A percentile compares a stretch with the other conserved stretches of the same genome.
These are phyloP conservation scores for Heliamphora pulchella DNA, from an alignment of 179 eudicot species.

Conservation along the genomic window DNA sequence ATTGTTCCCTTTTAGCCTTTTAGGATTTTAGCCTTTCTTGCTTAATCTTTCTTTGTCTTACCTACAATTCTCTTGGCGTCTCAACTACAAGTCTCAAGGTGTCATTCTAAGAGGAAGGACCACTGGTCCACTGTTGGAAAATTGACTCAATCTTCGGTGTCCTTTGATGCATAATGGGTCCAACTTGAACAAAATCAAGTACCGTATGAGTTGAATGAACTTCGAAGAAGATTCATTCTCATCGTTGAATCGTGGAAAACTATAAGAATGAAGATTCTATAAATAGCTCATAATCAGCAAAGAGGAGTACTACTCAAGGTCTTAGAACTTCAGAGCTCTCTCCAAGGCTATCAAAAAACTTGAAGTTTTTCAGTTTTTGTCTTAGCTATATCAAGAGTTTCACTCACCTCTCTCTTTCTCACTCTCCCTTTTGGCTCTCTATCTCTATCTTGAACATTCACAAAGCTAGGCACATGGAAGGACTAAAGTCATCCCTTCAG, in stretches of 20 bases:
- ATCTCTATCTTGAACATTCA: too few species aligned
- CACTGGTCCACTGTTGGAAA: neutral
- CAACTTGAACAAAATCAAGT: neutral
- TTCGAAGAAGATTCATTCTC: neutral
- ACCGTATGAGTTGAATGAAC: neutral
- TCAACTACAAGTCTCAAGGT: neutral
- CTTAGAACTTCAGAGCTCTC: neutral
- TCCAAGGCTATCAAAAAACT: constrained; percentile 1
- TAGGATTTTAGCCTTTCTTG: neutral
- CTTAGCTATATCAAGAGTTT: neutral
- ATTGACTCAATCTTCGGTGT: neutral
- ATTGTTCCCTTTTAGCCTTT: neutral
- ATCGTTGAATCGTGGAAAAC: neutral
- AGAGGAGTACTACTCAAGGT: neutral
- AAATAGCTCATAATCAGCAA: neutral
- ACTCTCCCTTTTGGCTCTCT: neutral
- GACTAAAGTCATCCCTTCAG: constrained; percentile 1
- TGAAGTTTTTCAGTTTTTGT: neutral
- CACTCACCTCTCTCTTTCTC: neutral
- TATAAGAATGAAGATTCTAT: neutral
- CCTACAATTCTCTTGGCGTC: neutral
- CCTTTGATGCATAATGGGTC: neutral
- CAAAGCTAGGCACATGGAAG: constrained; percentile 1
- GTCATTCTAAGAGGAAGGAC: neutral
- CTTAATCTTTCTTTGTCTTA: neutral